Evolutionary conservation across 768 basidiomycete species (phyloP), one percentile per base, ranked within the genome.

Genomic region (Boletus rex-veris): DNA sequence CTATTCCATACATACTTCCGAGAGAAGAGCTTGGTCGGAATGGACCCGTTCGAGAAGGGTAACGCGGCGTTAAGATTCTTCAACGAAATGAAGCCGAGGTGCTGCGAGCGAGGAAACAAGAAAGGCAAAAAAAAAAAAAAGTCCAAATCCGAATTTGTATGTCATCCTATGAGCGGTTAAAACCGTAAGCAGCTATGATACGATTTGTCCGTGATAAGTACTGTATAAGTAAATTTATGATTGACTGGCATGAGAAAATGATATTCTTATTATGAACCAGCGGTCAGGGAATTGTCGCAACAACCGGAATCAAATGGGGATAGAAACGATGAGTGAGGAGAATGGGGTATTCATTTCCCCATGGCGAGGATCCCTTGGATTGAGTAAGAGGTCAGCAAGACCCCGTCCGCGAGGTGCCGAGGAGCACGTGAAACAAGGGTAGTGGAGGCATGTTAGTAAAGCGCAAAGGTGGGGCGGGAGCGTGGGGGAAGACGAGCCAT

Each of bases 201-300:
- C 56, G 39, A 30, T 45, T 38, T 57, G 50, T 55, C 53, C 24
- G 39, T 50, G 54, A 50, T 52, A 31, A 24, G 24, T 7, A n/a
- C n/a, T n/a, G n/a, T n/a, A 28, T 28, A 28, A 42, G 38, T 36
- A 15, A 48, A 36, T 30, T 49, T 38, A 7, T 28, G 49, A 33
- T 19, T 62, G 59, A 54, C 50, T 26, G 18, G 19, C 58, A 70
- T 70, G 66, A 56, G 66, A 67, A 67, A 60, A 16, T 18, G 31
- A 1, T 16, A 37, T 37, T 47, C 48, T 38, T 51, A 50, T 58
- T 63, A 58, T 59, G 45, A 36, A 54, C 37, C 16, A 31, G 31
- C 11, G 28, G 50, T 57, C 42, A 52, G 51, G 52, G 58, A 28
- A 54, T 57, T 16, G 37, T 58, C 41, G 48, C 52, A 55, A 43